A percentile compares a stretch with the other conserved stretches of the same genome.
Conservation (phyloP, 1,284 basidiomycete species). For the Melampsora larici-populina region DNA sequence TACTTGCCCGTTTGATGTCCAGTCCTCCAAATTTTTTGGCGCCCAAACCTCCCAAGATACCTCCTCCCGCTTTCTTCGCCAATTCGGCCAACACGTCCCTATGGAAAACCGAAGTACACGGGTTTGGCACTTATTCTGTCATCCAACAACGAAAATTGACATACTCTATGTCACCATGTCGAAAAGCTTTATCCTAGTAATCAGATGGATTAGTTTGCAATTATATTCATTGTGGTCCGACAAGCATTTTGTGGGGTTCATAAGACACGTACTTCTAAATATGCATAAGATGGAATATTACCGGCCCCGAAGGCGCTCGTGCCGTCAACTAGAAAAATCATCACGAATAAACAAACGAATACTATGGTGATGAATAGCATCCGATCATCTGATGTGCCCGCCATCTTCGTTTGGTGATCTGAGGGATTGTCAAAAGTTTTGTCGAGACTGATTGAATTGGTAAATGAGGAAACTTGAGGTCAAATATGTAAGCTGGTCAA, state of each 20-base stretch:
- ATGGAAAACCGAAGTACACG: constrained; percentile 13
- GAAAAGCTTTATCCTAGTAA: constrained; percentile 44
- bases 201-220: background rate
- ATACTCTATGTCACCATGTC: constrained; percentile 49
- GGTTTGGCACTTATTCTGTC: background rate
- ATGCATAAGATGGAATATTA: constrained; percentile 48
- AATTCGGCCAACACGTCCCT: constrained; percentile 48
- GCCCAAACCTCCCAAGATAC: constrained; percentile 42
- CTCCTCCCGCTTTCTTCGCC: constrained; percentile 42
- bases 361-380: background rate
- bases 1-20: constrained; percentile 45
- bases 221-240: background rate
- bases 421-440: background rate
- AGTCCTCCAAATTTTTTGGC: constrained; percentile 50
- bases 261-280: constrained; percentile 45
- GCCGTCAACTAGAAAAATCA: constrained; percentile 32
- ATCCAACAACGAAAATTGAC: constrained; percentile 18
- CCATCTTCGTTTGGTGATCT: background rate
- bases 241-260: background rate
- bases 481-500: too few relatives aligned
- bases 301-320: constrained; percentile 47
- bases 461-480: background rate
- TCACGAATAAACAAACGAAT: constrained; percentile 18
- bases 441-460: background rate
- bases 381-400: background rate